Base-by-base conservation (phyloP, 208 protist species). In the Leishmania tropica region DNA sequence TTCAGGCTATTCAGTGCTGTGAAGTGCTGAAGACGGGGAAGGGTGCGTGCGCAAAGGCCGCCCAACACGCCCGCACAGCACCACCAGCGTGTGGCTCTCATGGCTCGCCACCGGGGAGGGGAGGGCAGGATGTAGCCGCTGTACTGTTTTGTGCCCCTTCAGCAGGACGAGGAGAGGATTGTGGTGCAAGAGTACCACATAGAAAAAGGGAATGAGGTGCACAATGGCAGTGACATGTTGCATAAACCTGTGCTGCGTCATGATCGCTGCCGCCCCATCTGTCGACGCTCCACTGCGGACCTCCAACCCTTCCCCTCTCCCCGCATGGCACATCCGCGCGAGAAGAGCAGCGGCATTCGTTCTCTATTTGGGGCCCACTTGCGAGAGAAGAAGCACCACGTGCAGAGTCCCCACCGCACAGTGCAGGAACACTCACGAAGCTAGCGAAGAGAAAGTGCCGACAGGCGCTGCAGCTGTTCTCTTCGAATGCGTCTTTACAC, bases 1-100 rank as follows among this genome's bases (percentile, higher is more conserved):
- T 83, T 65, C 17, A 73, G 47, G 56, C 58, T 45, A 35, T 72
- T 70, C 37, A 78, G 68, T 21, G 58, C 35, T 17, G 51, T 78
- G 42, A 77, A 65, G 21, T 80, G 60, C 56, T 79, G 68, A 71
- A 85, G 48, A 6, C 56, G 35, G 10, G 53, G 54, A 47, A 48
- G 75, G 56, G 75, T 78, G 56, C 56, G 10, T 17, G 56, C 40
- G 37, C 54, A 64, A 78, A 51, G 6, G 21, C 75, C 24, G 31
- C 47, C 47, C n/a, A 58, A 21, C 48, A 65, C 53, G 10, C 19
- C 56, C 10, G 75, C 56, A 37, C 5, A 62, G 56, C 56, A 53
- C 75, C 75, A 78, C 53, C 40, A 56, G 24, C 56, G 37, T 13
- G 75, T 65, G 54, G 24, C 75, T 24, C 56, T n/a, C 75, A 78